A percentile compares a stretch with the other conserved stretches of the same genome.
These are phyloP conservation scores for Diplocarpon mali DNA, from an alignment of 2,329 filamentous ascomycete genomes.

Conservation along the genomic window DNA sequence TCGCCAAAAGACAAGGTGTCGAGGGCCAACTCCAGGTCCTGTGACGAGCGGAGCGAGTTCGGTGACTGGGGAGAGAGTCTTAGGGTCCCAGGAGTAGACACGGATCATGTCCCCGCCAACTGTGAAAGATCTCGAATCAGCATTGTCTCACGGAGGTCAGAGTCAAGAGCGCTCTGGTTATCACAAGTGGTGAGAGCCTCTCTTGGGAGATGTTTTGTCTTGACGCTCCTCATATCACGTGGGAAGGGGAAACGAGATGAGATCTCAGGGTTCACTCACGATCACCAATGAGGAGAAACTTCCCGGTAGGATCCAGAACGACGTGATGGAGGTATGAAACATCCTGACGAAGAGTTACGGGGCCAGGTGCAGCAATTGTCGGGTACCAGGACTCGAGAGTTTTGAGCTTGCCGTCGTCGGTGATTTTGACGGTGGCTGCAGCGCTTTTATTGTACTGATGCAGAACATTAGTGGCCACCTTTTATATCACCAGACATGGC, in stretches of 20 bases:
- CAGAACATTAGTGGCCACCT: too few species aligned
- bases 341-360: constrained; percentile 28
- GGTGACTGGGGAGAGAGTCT: constrained; percentile 28
- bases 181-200: too few species aligned
- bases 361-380: constrained; percentile 4
- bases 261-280: constrained; percentile 2
- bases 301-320: constrained; percentile 37
- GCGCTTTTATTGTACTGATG: constrained; percentile 8
- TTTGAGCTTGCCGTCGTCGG: neutral
- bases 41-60: constrained; percentile 27
- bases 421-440: neutral
- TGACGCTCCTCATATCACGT: too few species aligned
- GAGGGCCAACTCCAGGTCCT: constrained; percentile 34
- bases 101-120: constrained; percentile 37
- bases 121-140: too few species aligned
- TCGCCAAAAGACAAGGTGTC: constrained; percentile 36
- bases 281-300: constrained; percentile 37
- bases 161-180: too few species aligned
- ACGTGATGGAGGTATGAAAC: constrained; percentile 37
- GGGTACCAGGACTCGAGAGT: constrained; percentile 4
- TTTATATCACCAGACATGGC: too few species aligned
- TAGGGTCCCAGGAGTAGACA: constrained; percentile 33
- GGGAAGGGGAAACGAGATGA: too few species aligned
- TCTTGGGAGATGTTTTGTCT: too few species aligned
- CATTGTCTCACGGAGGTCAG: too few species aligned